Evolutionary conservation across 2,329 filamentous ascomycete genomes (phyloP).

Genomic region (Aureobasidium sp.): DNA sequence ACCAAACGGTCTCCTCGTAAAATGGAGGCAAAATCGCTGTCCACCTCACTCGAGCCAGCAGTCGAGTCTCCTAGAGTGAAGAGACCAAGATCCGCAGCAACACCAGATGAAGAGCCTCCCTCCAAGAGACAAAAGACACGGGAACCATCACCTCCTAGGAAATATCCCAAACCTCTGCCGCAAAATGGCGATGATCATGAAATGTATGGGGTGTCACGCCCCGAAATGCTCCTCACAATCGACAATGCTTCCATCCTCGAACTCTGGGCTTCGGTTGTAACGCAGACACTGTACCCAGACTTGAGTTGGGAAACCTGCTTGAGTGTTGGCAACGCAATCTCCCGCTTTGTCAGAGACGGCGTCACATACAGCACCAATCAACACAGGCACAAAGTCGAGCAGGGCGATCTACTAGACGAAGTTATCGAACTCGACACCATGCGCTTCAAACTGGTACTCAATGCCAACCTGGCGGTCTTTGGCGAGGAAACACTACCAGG

Average conservation of each 20-base stretch:
- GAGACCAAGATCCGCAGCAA: too few relatives aligned
- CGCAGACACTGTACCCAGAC: slow-evolving; percentile 19
- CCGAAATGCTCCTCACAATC: slow-evolving; percentile 13
- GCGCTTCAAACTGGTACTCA: slow-evolving; percentile 24
- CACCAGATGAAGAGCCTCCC: too few relatives aligned
- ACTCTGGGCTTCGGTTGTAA: slow-evolving; percentile 22
- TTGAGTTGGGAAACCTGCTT: slow-evolving; percentile 24
- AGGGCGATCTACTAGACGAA: slow-evolving; percentile 12
- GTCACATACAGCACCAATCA: slow-evolving; percentile 17
- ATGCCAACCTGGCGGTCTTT: slow-evolving; percentile 18
- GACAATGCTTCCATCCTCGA: slow-evolving; percentile 26
- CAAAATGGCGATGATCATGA: slow-evolving; percentile 1
- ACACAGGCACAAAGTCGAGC: slow-evolving; percentile 11
- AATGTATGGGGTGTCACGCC: too few relatives aligned
- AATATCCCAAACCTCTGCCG: too few relatives aligned
- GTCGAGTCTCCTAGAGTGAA: too few relatives aligned
- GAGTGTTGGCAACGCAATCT: slow-evolving; percentile 23
- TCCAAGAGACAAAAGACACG: too few relatives aligned
- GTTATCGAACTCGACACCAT: slow-evolving; percentile 22
- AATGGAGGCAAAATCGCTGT: slow-evolving; percentile 14
- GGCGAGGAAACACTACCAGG: slow-evolving; percentile 11
- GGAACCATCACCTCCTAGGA: too few relatives aligned
- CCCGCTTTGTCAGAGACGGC: neutral
- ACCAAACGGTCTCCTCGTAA: neutral
- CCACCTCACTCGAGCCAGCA: neutral